Percentiles rank a stretch among this genome's conserved stretches.
Conservation (phyloP, 116 monocot genomes). For the Iris pallida region DNA sequence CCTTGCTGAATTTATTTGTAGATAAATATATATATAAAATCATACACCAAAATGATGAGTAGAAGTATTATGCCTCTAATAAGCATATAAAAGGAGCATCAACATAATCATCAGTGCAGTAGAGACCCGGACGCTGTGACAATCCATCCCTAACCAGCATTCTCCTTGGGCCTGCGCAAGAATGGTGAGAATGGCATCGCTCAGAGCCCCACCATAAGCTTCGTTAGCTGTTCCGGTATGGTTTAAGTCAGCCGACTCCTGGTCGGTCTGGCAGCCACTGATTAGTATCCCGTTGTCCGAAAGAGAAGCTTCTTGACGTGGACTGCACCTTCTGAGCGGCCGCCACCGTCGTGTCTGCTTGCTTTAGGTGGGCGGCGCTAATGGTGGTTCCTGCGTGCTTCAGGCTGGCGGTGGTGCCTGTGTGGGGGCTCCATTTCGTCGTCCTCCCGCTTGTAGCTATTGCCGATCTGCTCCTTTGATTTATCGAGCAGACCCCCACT, state of each 20-base stretch:
- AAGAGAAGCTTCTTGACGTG: constrained; percentile 37
- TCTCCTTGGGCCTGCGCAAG: constrained; percentile 43
- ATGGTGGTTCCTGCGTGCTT: constrained; percentile 2
- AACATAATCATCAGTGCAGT: constrained; percentile 73
- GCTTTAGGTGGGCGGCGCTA: background rate
- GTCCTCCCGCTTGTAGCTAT: constrained; percentile 46
- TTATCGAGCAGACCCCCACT: constrained; percentile 80
- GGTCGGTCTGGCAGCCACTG: constrained; percentile 86
- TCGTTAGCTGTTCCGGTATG: constrained; percentile 26
- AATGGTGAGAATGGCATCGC: constrained; percentile 77
- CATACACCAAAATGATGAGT: too few relatives aligned
- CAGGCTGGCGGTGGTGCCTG: constrained; percentile 5
- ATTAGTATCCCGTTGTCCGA: constrained; percentile 61
- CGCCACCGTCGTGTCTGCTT: constrained; percentile 1
- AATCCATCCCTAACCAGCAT: constrained; percentile 64
- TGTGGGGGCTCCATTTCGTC: constrained; percentile 11
- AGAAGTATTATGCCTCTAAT: too few relatives aligned
- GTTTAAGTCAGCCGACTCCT: constrained; percentile 75
- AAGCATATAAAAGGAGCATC: constrained; percentile 68
- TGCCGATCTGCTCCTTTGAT: constrained; percentile 82
- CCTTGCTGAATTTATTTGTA: too few relatives aligned
- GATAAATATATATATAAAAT: too few relatives aligned
- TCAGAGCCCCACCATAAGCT: constrained; percentile 83
- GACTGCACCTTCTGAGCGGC: constrained; percentile 3
- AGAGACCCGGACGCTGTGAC: constrained; percentile 82